Percentiles rank a stretch among this genome's conserved stretches.
phyloP scores from a whole-genome alignment of 1,284 basidiomycete species.

The Inonotus hispidus region DNA sequence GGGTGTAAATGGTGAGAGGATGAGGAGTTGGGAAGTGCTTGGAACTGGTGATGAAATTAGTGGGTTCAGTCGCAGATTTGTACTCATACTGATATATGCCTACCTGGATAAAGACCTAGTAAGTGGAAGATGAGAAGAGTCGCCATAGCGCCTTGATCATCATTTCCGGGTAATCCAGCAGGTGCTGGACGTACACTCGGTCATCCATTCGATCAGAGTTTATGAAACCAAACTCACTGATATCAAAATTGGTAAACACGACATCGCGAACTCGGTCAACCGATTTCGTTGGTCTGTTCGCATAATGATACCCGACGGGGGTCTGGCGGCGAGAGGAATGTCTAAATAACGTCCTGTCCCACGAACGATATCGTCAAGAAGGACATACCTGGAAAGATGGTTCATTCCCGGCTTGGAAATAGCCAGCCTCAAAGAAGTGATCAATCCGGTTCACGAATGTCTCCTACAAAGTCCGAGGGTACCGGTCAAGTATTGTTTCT shows the following conservation, averaged over 20 bases:
- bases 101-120: constrained; percentile 56
- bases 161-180: constrained; percentile 45
- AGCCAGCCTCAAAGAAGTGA: constrained; percentile 57
- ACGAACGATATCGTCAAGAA: constrained; percentile 23
- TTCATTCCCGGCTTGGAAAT: constrained; percentile 36
- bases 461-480: constrained; percentile 20
- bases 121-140: constrained; percentile 57
- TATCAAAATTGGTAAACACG: constrained; percentile 39
- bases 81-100: background rate
- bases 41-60: constrained; percentile 27
- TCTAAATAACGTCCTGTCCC: no score
- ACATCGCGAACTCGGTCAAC: constrained; percentile 36
- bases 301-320: constrained; percentile 38
- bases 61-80: background rate
- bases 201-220: background rate
- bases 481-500: background rate
- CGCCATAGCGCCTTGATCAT: constrained; percentile 67
- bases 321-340: constrained; percentile 29
- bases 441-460: constrained; percentile 39
- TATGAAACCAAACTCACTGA: constrained; percentile 26
- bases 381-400: constrained; percentile 51
- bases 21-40: constrained; percentile 34
- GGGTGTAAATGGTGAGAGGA: constrained; percentile 39
- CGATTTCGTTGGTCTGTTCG: constrained; percentile 33
- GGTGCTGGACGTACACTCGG: background rate